These are phyloP conservation scores for Flagelloscypha sp. DNA, from an alignment of 768 basidiomycete species.

Conservation along the genomic window DNA sequence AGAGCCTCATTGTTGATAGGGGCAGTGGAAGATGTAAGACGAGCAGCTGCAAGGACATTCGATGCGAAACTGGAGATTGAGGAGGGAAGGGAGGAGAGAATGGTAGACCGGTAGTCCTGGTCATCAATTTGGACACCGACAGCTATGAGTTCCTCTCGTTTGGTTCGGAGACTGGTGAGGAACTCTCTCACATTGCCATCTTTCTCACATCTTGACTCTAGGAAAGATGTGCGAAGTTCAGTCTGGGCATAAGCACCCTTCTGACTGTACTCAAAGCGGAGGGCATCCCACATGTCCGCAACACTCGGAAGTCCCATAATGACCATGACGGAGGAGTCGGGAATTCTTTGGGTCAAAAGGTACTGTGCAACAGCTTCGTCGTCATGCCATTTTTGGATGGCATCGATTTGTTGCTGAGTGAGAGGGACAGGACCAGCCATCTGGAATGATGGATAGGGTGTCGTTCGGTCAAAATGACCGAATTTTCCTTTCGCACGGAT, in stretches of 20 bases:
- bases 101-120: slow-evolving; percentile 24
- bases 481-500: slow-evolving; percentile 1
- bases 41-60: slow-evolving; percentile 14
- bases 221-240: slow-evolving; percentile 19
- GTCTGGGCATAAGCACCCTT: slow-evolving; percentile 24
- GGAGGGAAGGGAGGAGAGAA: slow-evolving; percentile 22
- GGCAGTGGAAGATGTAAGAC: slow-evolving; percentile 2
- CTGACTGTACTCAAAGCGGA: slow-evolving; percentile 10
- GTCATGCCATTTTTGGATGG: slow-evolving; percentile 21
- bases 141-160: slow-evolving; percentile 17
- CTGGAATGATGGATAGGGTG: slow-evolving; percentile 6
- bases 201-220: slow-evolving; percentile 19
- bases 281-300: slow-evolving; percentile 10
- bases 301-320: slow-evolving; percentile 6
- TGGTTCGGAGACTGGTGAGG: slow-evolving; percentile 15
- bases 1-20: slow-evolving; percentile 15
- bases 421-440: slow-evolving; percentile 1
- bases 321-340: slow-evolving; percentile 8
- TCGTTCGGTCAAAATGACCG: slow-evolving; percentile 10
- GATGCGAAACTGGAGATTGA: slow-evolving; percentile 22
- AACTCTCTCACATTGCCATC: slow-evolving; percentile 21
- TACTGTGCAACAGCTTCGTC: slow-evolving; percentile 16
- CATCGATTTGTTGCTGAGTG: slow-evolving; percentile 3
- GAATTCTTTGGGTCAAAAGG: slow-evolving; percentile 6
- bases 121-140: slow-evolving; percentile 22